Evolutionary conservation across 83 land plant genomes (phyloP), one percentile per base, ranked within the genome.

Genomic region (Picea abies): DNA sequence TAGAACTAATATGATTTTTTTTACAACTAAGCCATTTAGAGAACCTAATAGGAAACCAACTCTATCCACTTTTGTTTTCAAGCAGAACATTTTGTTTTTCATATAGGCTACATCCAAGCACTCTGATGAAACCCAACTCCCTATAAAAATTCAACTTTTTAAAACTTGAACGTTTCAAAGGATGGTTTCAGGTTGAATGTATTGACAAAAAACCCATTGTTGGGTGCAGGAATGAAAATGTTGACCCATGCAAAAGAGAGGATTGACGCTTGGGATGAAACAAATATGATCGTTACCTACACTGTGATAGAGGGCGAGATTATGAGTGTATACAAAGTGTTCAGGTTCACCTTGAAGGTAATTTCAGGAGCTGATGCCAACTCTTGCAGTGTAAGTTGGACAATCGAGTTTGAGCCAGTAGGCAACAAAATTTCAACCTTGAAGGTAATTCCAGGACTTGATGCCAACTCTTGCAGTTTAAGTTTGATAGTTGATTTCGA

Each of bases 241-340:
- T 60, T 84, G 8, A 84, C 87, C 19, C 76, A 66, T 29, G 75
- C 88, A 10, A 91, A 85, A 82, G 96, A 93, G 90, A 91, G 82
- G 81, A 78, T 91, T 15, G 92, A 89, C 6, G 77, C 14, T 1
- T 80, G 82, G 22, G 93, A 93, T 76, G 90, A 88, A 49, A 82
- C 64, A 58, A 86, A 83, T 16, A 91, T 84, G 86, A 80, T 29
- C 44, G 82, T 87, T 39, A 12, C 81, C 7, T 91, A 88, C 86
- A 83, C 78, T 14, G 89, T 91, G 60, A 88, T 93, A 8, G 92
- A 84, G 0, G 93, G 93, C 35, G 92, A 89, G 25, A 66, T 89
- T 19, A 25, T 86, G 66, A 85, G 80, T 17, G 71, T 78, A 83
- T 93, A 83, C 89, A 93, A 85, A 86, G 76, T 11, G 16, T 93